Conservation (phyloP, 306 rosid genomes). For the Quercus engelmannii region DNA sequence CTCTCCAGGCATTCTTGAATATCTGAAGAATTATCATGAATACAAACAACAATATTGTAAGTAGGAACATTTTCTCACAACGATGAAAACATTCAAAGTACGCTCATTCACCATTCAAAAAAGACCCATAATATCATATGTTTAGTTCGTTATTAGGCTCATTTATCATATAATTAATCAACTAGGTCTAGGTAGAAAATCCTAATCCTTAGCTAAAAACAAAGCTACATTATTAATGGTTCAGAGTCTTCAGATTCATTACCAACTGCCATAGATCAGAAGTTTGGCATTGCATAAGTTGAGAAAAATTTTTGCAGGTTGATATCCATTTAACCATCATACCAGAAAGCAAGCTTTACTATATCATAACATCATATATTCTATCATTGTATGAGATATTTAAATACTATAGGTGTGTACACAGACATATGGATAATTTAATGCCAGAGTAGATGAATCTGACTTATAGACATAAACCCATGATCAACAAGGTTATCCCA, state of each 20-base stretch:
- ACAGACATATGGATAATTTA: background rate
- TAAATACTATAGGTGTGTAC: background rate
- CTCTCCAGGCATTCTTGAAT: slow-evolving; percentile 86
- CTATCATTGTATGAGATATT: background rate
- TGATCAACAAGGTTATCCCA: background rate
- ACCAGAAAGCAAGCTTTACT: background rate
- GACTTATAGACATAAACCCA: background rate
- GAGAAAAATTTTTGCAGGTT: background rate
- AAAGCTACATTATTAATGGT: background rate
- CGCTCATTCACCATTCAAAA: background rate
- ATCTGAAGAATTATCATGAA: slow-evolving; percentile 39
- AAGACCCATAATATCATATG: background rate
- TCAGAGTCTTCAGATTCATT: background rate
- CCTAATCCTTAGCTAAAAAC: background rate
- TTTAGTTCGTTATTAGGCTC: background rate
- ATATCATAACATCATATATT: background rate
- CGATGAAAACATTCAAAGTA: slow-evolving; percentile 1
- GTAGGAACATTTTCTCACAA: slow-evolving; percentile 12
- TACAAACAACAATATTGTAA: slow-evolving; percentile 17
- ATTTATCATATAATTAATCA: background rate
- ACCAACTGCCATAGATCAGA: background rate
- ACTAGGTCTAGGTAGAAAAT: background rate
- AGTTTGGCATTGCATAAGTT: background rate
- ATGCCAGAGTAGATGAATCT: background rate
- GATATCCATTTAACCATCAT: no score